These are phyloP conservation scores for Suillus subluteus DNA, from an alignment of 768 basidiomycete genomes.

Conservation along the genomic window DNA sequence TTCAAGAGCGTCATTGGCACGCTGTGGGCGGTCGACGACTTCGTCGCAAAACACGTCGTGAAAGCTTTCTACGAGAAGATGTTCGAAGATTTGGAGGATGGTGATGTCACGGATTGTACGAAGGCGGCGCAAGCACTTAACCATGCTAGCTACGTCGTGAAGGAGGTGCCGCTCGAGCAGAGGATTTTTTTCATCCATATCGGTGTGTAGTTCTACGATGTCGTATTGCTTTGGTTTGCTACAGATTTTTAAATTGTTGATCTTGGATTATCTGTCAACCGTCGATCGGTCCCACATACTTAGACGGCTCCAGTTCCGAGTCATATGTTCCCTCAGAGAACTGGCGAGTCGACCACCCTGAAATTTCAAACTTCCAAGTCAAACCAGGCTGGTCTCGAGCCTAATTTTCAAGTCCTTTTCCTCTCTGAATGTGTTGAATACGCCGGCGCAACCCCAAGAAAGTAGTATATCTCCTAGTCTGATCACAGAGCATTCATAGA, in stretches of 20 bases:
- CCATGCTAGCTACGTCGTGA: background rate
- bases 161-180: background rate
- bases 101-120: background rate
- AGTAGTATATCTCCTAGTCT: too few relatives aligned
- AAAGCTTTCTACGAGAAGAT: background rate
- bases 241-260: background rate
- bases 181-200: background rate
- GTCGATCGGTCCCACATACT: too few relatives aligned
- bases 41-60: background rate
- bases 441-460: too few relatives aligned
- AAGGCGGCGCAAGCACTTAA: background rate
- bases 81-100: background rate
- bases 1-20: conserved; percentile 25
- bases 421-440: too few relatives aligned
- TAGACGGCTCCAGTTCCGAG: too few relatives aligned
- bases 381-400: too few relatives aligned
- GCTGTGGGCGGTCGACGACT: conserved; percentile 20
- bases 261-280: too few relatives aligned
- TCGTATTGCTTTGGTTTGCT: background rate
- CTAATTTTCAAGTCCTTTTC: too few relatives aligned
- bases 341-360: too few relatives aligned
- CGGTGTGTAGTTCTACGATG: background rate
- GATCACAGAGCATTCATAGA: too few relatives aligned
- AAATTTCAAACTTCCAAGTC: too few relatives aligned
- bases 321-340: too few relatives aligned